Conservation (phyloP, 805 yeast species). For the Peterozyma xylosa region DNA sequence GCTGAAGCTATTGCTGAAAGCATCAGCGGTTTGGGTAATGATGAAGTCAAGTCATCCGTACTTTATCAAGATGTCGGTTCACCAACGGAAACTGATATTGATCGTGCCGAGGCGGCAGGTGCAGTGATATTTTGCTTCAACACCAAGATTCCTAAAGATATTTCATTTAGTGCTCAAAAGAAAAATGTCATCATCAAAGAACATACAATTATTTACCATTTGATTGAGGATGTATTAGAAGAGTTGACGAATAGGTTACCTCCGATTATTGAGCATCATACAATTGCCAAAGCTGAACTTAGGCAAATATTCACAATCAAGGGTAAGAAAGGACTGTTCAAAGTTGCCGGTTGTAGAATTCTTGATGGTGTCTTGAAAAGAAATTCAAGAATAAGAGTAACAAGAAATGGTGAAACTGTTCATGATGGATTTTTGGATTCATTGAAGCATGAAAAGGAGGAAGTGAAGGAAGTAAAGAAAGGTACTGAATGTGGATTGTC, state of each 20-base stretch:
- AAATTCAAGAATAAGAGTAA: slow-evolving; percentile 33
- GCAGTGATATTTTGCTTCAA: slow-evolving; percentile 80
- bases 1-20: slow-evolving; percentile 88
- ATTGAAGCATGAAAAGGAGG: slow-evolving; percentile 77
- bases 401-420: slow-evolving; percentile 21
- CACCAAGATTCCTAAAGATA: slow-evolving; percentile 57
- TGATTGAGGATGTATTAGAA: slow-evolving; percentile 76
- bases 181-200: slow-evolving; percentile 50
- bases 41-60: slow-evolving; percentile 67
- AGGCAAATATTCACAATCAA: slow-evolving; percentile 68
- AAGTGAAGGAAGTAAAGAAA: slow-evolving; percentile 66
- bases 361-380: slow-evolving; percentile 58
- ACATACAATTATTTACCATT: slow-evolving; percentile 78
- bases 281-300: slow-evolving; percentile 58
- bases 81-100: slow-evolving; percentile 59
- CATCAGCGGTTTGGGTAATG: slow-evolving; percentile 76
- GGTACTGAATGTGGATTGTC: slow-evolving; percentile 90
- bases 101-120: slow-evolving; percentile 59
- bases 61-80: slow-evolving; percentile 73
- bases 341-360: slow-evolving; percentile 87
- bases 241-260: slow-evolving; percentile 51
- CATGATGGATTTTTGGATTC: slow-evolving; percentile 46
- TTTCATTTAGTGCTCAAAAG: slow-evolving; percentile 47
- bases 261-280: slow-evolving; percentile 61
- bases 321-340: slow-evolving; percentile 43